Evolutionary conservation across 768 basidiomycete species (phyloP).

Genomic region (Grammothele lineata): DNA sequence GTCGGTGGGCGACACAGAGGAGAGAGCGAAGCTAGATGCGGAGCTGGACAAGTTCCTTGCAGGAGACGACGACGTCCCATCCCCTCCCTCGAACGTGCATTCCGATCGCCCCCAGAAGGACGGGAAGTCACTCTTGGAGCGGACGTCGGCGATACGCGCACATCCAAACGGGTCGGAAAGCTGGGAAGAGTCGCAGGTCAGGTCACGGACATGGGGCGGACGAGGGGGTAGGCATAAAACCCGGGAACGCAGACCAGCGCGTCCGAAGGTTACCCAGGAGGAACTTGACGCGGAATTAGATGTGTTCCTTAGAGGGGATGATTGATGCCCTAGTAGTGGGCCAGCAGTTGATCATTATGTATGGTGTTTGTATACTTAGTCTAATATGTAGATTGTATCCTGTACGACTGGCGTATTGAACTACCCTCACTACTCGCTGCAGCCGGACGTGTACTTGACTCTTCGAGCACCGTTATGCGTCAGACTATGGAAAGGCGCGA

Average conservation of each 20-base stretch:
- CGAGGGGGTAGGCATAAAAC: constrained; percentile 20
- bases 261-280: constrained; percentile 57
- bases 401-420: too few species aligned
- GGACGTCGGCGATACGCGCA: constrained; percentile 45
- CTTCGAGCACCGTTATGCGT: too few species aligned
- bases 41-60: constrained; percentile 70
- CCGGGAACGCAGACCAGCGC: constrained; percentile 24
- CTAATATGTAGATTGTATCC: constrained; percentile 1
- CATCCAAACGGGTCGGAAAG: constrained; percentile 36
- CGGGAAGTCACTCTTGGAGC: constrained; percentile 51
- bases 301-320: constrained; percentile 59
- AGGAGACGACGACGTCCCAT: constrained; percentile 31
- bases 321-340: too few species aligned
- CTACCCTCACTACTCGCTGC: not conserved
- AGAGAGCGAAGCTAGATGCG: constrained; percentile 49
- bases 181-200: constrained; percentile 40
- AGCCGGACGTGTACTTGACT: too few species aligned
- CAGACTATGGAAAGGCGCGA: too few species aligned
- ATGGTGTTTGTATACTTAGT: not conserved
- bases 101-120: constrained; percentile 55
- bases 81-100: constrained; percentile 59
- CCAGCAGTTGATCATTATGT: too few species aligned
- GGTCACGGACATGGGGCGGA: constrained; percentile 22
- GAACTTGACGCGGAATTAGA: constrained; percentile 84
- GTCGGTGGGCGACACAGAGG: constrained; percentile 31